These are phyloP conservation scores for Chondrostereum purpureum DNA, from an alignment of 1,284 basidiomycete genomes.

Conservation along the genomic window DNA sequence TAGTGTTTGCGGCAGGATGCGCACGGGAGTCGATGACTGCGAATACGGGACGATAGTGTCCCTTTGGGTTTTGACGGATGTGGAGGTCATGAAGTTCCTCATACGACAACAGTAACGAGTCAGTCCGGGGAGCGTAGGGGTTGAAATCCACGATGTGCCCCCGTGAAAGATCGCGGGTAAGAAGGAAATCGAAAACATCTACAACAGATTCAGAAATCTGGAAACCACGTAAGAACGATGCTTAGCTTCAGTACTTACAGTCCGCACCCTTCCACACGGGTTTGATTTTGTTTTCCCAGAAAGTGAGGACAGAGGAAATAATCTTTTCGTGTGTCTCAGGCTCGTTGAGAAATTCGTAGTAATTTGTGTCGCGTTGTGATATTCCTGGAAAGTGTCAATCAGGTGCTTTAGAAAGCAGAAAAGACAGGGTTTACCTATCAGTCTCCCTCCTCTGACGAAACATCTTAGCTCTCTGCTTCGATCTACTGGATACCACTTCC, in stretches of 20 bases:
- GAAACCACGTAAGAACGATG: constrained; percentile 1
- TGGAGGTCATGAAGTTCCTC: constrained; percentile 58
- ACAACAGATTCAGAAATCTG: too few species aligned
- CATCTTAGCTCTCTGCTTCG: constrained; percentile 81
- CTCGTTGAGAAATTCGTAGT: constrained; percentile 84
- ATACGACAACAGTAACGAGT: constrained; percentile 82
- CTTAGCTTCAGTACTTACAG: constrained; percentile 63
- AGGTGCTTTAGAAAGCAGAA: constrained; percentile 6
- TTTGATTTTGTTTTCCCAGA: constrained; percentile 68
- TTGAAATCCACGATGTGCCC: constrained; percentile 89
- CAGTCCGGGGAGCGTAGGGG: constrained; percentile 81
- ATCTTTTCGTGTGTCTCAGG: constrained; percentile 49
- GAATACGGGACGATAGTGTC: constrained; percentile 37
- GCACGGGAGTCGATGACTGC: constrained; percentile 67
- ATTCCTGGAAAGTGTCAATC: constrained; percentile 47
- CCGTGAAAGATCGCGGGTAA: constrained; percentile 71
- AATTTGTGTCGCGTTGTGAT: constrained; percentile 86
- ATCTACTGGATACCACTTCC: constrained; percentile 88
- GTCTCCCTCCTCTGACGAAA: constrained; percentile 67
- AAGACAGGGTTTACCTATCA: constrained; percentile 54
- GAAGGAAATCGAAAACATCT: constrained; percentile 86
- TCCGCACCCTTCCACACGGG: constrained; percentile 55
- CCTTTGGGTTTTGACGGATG: constrained; percentile 13
- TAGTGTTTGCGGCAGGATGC: constrained; percentile 61
- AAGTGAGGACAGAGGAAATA: constrained; percentile 41